These are phyloP conservation scores for Puccinellia tenuiflora DNA, from an alignment of 176 grass and related monocot genomes.

Conservation along the genomic window DNA sequence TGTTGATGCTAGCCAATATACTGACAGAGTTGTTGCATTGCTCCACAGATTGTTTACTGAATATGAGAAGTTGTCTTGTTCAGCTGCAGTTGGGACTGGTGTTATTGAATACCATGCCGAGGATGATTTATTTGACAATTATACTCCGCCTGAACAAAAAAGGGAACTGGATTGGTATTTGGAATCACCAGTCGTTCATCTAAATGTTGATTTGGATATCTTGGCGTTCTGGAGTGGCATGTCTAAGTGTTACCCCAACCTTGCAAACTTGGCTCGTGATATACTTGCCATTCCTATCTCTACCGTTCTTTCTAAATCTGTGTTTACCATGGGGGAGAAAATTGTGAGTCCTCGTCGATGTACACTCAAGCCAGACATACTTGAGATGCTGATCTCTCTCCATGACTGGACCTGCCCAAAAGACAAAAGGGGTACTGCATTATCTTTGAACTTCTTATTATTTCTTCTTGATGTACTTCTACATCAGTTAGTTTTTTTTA, in stretches of 20 bases:
- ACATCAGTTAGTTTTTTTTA: neutral
- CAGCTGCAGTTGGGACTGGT: neutral
- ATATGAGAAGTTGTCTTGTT: neutral
- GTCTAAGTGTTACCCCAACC: slow-evolving; percentile 20
- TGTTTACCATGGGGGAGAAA: neutral
- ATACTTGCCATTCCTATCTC: slow-evolving; percentile 19
- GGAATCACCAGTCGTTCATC: slow-evolving; percentile 10
- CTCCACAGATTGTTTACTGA: neutral
- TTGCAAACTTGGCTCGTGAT: slow-evolving; percentile 27
- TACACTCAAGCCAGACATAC: neutral
- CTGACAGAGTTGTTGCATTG: slow-evolving; percentile 11
- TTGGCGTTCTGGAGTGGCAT: slow-evolving; percentile 23
- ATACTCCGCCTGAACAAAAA: neutral
- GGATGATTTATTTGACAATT: slow-evolving; percentile 31
- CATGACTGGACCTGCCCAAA: slow-evolving; percentile 31
- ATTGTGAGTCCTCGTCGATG: neutral
- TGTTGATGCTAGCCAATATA: neutral
- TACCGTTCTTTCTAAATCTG: slow-evolving; percentile 7
- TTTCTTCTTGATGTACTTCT: neutral
- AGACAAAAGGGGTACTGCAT: neutral
- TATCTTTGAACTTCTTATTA: neutral
- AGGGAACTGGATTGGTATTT: slow-evolving; percentile 20
- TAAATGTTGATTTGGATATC: slow-evolving; percentile 11
- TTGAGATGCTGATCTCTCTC: slow-evolving; percentile 25
- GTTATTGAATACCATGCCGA: slow-evolving; percentile 9